These are phyloP conservation scores for Zygosaccharomyces bailii DNA, from an alignment of 805 yeast species.

Conservation along the genomic window DNA sequence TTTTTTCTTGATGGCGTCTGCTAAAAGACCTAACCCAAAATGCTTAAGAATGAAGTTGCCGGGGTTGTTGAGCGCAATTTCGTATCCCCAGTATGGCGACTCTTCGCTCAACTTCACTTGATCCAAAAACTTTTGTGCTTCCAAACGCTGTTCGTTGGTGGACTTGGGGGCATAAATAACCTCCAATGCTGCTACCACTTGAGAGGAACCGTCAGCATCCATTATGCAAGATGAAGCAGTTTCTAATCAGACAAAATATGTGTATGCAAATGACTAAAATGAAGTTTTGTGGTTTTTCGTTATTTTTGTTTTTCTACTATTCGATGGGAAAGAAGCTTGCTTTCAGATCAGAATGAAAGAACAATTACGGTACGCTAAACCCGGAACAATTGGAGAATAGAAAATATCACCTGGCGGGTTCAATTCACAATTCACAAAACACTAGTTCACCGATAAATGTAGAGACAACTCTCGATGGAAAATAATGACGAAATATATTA, in stretches of 20 bases:
- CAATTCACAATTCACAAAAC: background rate
- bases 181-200: slow-evolving; percentile 73
- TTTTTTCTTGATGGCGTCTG: slow-evolving; percentile 58
- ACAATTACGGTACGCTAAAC: background rate
- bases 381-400: background rate
- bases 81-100: slow-evolving; percentile 90
- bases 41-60: slow-evolving; percentile 75
- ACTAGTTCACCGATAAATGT: background rate
- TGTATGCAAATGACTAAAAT: background rate
- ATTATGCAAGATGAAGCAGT: slow-evolving; percentile 49
- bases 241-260: background rate
- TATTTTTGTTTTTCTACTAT: background rate
- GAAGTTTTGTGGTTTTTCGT: background rate
- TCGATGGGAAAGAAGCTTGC: slow-evolving; percentile 1
- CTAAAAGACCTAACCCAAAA: slow-evolving; percentile 79
- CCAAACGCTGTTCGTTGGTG: slow-evolving; percentile 51
- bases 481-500: background rate
- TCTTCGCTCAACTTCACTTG: slow-evolving; percentile 71
- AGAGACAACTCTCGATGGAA: background rate
- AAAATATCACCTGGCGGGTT: no score
- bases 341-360: background rate
- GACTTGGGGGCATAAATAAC: slow-evolving; percentile 67
- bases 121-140: slow-evolving; percentile 68
- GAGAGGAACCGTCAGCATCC: slow-evolving; percentile 67
- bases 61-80: slow-evolving; percentile 62